Base-by-base conservation (phyloP, 176 grass and related monocot species). In the Paspalum vaginatum region DNA sequence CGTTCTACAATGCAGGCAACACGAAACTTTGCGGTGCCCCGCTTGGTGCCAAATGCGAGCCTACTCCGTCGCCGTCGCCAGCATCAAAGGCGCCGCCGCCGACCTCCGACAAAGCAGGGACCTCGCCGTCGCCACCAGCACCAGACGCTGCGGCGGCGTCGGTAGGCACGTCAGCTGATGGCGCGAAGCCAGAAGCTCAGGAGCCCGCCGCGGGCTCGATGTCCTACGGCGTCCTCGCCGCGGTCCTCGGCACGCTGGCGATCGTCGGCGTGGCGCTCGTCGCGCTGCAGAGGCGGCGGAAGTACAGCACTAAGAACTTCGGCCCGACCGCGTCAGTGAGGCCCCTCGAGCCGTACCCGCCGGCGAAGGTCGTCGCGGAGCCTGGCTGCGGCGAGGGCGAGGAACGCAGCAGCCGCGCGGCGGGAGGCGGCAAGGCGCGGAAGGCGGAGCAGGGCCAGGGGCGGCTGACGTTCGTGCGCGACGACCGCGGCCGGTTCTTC, bases 11-110 rank as follows among this genome's bases (percentile, higher is more conserved):
- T 87, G 26, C 68, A 93, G 96, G 92, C 2, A 99, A 99, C 51
- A 90, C 77, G 17, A 84, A 90, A 65, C 88, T 99, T 5, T 99
- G 96, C 41, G 92, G 96, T 16, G 79, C 58, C 5, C 87, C 88
- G 20, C 68, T 99, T 8, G 81, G 77, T 18, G 58, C 50, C 1
- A 72, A 76, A 82, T 95, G 96, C 61, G 74, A 71, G 24, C 37
- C 74, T 4, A 4, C 76, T 7, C 25, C 44, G 18, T 2, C 78
- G 18, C 9, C 74, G 13, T 4, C 74, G 43, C 7, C 43, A 18
- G 13, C 45, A 27, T 22, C 56, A 5, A 32, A 47, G 24, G 4
- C 75, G 22, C 64, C 86, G 12, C 11, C 66, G 20, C 12, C 69
- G 3, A 8, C 84, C 65, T 22, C 79, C 11, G 50, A 11, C 9